These are phyloP conservation scores for Phylloboletellus chloephorus DNA, from an alignment of 1,284 basidiomycete genomes.

Conservation along the genomic window DNA sequence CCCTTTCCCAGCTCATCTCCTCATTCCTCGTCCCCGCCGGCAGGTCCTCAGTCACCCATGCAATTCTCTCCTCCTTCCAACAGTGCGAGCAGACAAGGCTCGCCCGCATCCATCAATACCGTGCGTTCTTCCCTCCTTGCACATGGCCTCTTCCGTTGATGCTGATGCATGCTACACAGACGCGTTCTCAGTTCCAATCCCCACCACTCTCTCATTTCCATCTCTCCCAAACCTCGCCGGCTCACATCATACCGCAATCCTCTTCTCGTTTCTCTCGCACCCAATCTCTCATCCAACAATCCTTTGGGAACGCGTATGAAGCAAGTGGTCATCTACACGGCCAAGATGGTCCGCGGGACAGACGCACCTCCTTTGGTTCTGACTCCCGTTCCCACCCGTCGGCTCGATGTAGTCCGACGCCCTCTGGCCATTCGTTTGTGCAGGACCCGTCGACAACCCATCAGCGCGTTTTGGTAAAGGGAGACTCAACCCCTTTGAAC, in stretches of 20 bases:
- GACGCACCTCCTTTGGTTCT: conserved; percentile 10
- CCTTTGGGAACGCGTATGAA: conserved; percentile 6
- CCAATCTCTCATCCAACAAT: conserved; percentile 19
- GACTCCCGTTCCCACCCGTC: not conserved
- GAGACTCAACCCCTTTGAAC: conserved; percentile 17
- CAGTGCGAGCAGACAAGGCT: conserved; percentile 4
- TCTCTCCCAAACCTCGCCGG: conserved; percentile 3
- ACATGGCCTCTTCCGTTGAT: not conserved
- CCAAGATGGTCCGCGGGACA: not conserved
- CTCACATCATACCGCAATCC: conserved; percentile 7
- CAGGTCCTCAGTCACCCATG: conserved; percentile 4
- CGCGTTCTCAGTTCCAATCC: conserved; percentile 11
- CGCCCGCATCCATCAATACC: conserved; percentile 10
- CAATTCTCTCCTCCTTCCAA: conserved; percentile 9
- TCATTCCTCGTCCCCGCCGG: conserved; percentile 10
- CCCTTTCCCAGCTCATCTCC: conserved; percentile 15
- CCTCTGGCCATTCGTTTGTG: not conserved
- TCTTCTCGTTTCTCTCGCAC: conserved; percentile 14
- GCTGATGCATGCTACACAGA: not conserved
- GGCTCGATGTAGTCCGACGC: not conserved
- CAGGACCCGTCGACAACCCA: not conserved
- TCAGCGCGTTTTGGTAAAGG: not conserved
- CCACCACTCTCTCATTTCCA: conserved; percentile 6
- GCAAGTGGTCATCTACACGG: conserved; percentile 3
- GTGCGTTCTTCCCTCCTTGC: conserved; percentile 8